A percentile compares a stretch with the other conserved stretches of the same genome.
These are phyloP conservation scores for Tolypocladium capitatum DNA, from an alignment of 2,329 filamentous ascomycete species.

Conservation along the genomic window DNA sequence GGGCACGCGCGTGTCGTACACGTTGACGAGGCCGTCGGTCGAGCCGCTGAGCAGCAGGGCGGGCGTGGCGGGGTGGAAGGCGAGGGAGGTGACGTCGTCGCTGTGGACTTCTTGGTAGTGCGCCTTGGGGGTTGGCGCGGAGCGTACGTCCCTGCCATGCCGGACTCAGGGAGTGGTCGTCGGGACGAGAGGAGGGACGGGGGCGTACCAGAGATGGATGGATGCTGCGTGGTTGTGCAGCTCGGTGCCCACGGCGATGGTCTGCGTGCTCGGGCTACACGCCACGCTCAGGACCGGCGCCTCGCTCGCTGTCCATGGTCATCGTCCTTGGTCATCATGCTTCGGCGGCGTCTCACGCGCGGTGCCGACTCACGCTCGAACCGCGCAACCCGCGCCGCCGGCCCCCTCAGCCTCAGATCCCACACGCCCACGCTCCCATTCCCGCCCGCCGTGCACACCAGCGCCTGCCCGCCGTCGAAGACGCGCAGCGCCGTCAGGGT, in stretches of 20 bases:
- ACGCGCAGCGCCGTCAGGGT: slow-evolving; percentile 51
- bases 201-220: slow-evolving; percentile 44
- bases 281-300: slow-evolving; percentile 52
- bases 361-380: slow-evolving; percentile 32
- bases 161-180: slow-evolving; percentile 11
- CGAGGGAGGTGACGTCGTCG: slow-evolving; percentile 49
- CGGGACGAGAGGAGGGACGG: neutral
- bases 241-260: slow-evolving; percentile 62
- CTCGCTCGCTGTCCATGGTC: slow-evolving; percentile 21
- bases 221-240: slow-evolving; percentile 49
- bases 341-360: too few relatives aligned
- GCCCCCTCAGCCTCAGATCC: slow-evolving; percentile 42
- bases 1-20: slow-evolving; percentile 56
- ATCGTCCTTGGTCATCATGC: too few relatives aligned
- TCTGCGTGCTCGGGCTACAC: slow-evolving; percentile 39
- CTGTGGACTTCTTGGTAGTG: slow-evolving; percentile 53
- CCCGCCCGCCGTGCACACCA: slow-evolving; percentile 57
- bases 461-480: slow-evolving; percentile 34
- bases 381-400: slow-evolving; percentile 26
- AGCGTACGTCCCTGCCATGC: slow-evolving; percentile 46
- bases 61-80: slow-evolving; percentile 45
- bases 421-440: slow-evolving; percentile 55
- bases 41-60: slow-evolving; percentile 60
- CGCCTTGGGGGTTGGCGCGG: slow-evolving; percentile 29
- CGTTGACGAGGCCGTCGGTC: slow-evolving; percentile 66